A percentile compares a stretch with the other conserved stretches of the same genome.
Evolutionary conservation across 208 protist genomes (phyloP).

Genomic region (Tetramitus jugosus): DNA sequence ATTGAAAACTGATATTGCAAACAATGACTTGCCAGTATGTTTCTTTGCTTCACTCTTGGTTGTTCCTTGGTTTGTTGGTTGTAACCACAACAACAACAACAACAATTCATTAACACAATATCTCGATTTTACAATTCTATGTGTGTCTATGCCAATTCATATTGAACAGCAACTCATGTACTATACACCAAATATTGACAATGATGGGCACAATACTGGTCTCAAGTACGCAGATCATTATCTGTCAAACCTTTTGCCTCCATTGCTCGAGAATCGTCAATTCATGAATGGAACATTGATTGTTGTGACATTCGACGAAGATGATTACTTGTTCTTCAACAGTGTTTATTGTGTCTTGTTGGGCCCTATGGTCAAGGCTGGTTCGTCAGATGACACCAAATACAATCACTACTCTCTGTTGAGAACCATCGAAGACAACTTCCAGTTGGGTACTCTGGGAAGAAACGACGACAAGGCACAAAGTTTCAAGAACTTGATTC

Average conservation of each 20-base stretch:
- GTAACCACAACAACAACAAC: too few relatives aligned
- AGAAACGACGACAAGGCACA: slow-evolving; percentile 5
- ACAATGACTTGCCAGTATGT: background rate
- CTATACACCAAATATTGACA: slow-evolving; percentile 23
- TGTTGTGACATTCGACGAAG: slow-evolving; percentile 20
- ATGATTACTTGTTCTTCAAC: background rate
- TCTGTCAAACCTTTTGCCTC: background rate
- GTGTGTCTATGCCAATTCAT: too few relatives aligned
- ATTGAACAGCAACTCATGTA: slow-evolving; percentile 16
- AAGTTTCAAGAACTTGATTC: slow-evolving; percentile 1
- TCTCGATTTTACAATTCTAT: too few relatives aligned
- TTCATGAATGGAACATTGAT: background rate
- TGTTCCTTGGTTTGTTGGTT: too few relatives aligned
- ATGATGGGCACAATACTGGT: slow-evolving; percentile 24
- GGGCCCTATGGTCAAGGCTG: slow-evolving; percentile 9
- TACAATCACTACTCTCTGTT: slow-evolving; percentile 23
- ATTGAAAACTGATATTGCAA: background rate
- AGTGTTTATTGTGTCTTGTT: background rate
- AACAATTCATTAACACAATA: too few relatives aligned
- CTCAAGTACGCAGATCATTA: background rate
- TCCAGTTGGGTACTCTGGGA: slow-evolving; percentile 14
- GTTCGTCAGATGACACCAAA: background rate
- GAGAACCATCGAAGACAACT: slow-evolving; percentile 19
- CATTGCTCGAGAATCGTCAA: background rate
- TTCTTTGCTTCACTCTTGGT: too few relatives aligned